Conservation (phyloP, 192 early-diverging fungal genomes). For the Coemansia aciculifera region DNA sequence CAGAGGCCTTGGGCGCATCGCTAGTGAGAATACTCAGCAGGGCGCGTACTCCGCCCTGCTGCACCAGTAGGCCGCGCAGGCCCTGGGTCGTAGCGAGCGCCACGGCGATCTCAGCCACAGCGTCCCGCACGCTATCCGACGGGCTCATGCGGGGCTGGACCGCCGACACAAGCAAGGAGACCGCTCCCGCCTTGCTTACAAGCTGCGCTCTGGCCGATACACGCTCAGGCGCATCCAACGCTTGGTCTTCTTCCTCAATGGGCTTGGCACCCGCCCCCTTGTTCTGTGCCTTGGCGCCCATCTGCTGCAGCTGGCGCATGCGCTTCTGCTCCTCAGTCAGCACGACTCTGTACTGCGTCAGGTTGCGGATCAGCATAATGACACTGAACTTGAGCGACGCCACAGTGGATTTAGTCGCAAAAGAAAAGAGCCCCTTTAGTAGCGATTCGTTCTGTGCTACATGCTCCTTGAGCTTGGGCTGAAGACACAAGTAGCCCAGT, state of each 20-base stretch:
- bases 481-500: conserved; percentile 77
- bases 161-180: conserved; percentile 27
- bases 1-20: conserved; percentile 28
- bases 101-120: conserved; percentile 66
- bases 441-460: conserved; percentile 62
- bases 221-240: conserved; percentile 12
- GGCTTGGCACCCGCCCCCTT: conserved; percentile 4
- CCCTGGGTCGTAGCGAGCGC: conserved; percentile 70
- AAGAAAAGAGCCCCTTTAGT: conserved; percentile 58
- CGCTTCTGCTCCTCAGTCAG: conserved; percentile 81
- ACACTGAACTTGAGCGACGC: conserved; percentile 71
- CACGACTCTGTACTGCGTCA: conserved; percentile 68
- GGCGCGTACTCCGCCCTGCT: conserved; percentile 74
- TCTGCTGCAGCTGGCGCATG: conserved; percentile 70
- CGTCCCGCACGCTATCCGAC: conserved; percentile 63
- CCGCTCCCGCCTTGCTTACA: conserved; percentile 60
- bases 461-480: conserved; percentile 67
- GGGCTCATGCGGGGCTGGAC: conserved; percentile 50
- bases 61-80: conserved; percentile 74
- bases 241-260: conserved; percentile 12
- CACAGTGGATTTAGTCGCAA: conserved; percentile 50
- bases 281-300: conserved; percentile 55
- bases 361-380: conserved; percentile 72
- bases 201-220: conserved; percentile 55
- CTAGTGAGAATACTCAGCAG: conserved; percentile 53